phyloP scores from a whole-genome alignment of 805 yeast species.

The Helenozyma rhizophorensis region DNA sequence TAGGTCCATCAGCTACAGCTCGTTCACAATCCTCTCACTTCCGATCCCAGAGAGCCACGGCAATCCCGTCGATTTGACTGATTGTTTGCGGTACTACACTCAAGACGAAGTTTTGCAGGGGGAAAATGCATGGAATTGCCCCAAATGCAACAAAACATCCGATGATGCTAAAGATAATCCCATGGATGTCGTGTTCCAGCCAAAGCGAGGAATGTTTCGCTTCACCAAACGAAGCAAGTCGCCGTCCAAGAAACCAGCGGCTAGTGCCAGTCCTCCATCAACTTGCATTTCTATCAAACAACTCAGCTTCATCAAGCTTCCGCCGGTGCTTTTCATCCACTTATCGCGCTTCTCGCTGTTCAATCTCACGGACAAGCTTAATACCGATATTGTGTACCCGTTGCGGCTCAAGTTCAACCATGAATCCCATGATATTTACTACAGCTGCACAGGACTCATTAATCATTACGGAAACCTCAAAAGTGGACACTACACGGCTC shows the following conservation, averaged over 20 bases:
- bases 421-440: constrained; percentile 30
- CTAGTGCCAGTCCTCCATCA: constrained; percentile 3
- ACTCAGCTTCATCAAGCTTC: constrained; percentile 31
- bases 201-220: constrained; percentile 32
- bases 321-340: constrained; percentile 37
- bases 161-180: constrained; percentile 10
- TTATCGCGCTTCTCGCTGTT: constrained; percentile 42
- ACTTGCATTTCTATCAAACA: constrained; percentile 17
- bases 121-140: constrained; percentile 84
- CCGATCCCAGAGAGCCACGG: constrained; percentile 44
- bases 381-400: constrained; percentile 53
- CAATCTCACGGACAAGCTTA: constrained; percentile 49
- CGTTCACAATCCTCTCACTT: constrained; percentile 59
- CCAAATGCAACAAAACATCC: constrained; percentile 48
- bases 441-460: constrained; percentile 57
- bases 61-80: constrained; percentile 45
- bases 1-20: constrained; percentile 55
- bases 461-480: constrained; percentile 68
- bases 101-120: constrained; percentile 63
- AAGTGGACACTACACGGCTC: constrained; percentile 74
- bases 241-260: constrained; percentile 22
- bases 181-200: constrained; percentile 30
- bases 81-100: constrained; percentile 59
- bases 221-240: constrained; percentile 32
- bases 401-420: constrained; percentile 45